Evolutionary conservation across 2,329 filamentous ascomycete species (phyloP), one percentile per base, ranked within the genome.

Genomic region (Sporothrix brunneoviolacea): DNA sequence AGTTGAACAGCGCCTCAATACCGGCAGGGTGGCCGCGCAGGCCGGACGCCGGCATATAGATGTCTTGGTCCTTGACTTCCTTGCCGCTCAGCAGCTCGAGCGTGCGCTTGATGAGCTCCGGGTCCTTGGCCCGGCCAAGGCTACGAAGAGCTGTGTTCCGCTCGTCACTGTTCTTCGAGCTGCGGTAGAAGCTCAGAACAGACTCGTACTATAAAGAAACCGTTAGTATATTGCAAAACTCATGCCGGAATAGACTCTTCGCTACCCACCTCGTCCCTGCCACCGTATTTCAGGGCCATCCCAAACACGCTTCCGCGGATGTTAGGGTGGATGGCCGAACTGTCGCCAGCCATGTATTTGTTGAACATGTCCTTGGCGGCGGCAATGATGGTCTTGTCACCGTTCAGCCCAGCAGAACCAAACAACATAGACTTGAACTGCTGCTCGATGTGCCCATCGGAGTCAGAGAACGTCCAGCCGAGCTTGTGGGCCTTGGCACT

Each of bases 381-480:
- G 44, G 82, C 76, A 62, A 91, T 80, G 54, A 95, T 80, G 58
- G 78, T 74, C 61, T 90, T 73, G 61, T 97, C 91, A 30, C 89
- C 90, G 40, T 83, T 79, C 58, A 88, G 73, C 52, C 91, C 91
- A 45, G 91, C 89, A 58, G 77, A 81, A 54, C 87, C 86, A 64
- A 97, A 97, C 65, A 96, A 79, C 64, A 96, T 79, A 13, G 83
- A 83, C 75, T 97, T 97, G 77, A 95, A 94, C 65, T 96, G 91
- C 67, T 95, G 90, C 65, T 91, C 77, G 58, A 96, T 84, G 64
- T 96, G 91, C 44, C 86, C 88, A 60, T 97, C 91, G 4, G 77
- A 77, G 22, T 91, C 86, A 24, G 81, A 84, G 69, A 97, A 95
- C 13, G 80, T 71, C 91, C 91, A 97, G 53, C 91, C 91, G 39